Base-by-base conservation (phyloP, 2,329 filamentous ascomycete species). In the Clarireedia paspali region DNA sequence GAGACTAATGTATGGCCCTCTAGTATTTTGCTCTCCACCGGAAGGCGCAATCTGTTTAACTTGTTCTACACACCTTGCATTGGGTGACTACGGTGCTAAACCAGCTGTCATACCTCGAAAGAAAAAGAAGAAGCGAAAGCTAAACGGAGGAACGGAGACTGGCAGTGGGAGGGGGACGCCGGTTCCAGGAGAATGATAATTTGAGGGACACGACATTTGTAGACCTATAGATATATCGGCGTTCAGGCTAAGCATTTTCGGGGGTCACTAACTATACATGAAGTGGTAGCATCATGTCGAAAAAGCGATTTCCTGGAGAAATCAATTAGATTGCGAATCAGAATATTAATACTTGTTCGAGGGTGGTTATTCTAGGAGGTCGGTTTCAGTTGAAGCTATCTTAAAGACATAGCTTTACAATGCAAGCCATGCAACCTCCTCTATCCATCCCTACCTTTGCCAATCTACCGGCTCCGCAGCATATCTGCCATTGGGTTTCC, bases 111-210 rank as follows among this genome's bases (percentile, higher is more conserved):
- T 91, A 17, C 80, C 83, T 1, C 76, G 79, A 52, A 84, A 78
- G 66, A 91, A 86, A 75, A 89, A 85, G 70, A 91, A 88, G 76
- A 90, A 86, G 79, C 89, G 85, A 75, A 82, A 78, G 68, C 73
- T 76, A 27, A 69, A 76, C 49, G 81, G 82, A 47, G 80, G 80
- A 3, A 63, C 67, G 62, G 79, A 80, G 52, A 83, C 80, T 1
- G 79, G 77, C 3, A 83, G 82, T 62, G 78, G 79, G 0, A 77
- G 79, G 1, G 83, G 79, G 1, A 87, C 83, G 1, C 83, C 84
- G 1, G 77, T 75, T 39, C 75, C 75, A 14, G 65, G 65, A 17
- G 65, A 67, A 58, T 66, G 48, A 56, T 12, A 2, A 24, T 38
- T 27, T 42, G 23, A 17, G 23, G 5, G 17, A n/a, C 9, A 5